phyloP scores from a whole-genome alignment of 208 protist genomes.

The Leishmania major region DNA sequence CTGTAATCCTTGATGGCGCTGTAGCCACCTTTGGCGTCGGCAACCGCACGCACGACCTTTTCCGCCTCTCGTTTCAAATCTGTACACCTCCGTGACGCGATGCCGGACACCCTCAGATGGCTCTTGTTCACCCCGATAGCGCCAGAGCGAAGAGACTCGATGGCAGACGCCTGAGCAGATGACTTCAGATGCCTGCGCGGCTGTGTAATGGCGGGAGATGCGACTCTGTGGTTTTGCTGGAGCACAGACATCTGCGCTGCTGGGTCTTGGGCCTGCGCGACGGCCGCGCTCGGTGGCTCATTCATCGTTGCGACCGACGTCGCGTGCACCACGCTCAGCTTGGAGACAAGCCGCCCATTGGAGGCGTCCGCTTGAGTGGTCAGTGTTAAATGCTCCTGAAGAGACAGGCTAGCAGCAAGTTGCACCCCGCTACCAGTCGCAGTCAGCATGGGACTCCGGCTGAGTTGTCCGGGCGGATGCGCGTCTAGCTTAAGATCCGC shows the following conservation, averaged over 20 bases:
- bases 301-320: neutral
- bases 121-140: neutral
- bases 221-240: neutral
- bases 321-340: conserved; percentile 10
- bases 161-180: neutral
- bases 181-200: neutral
- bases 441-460: neutral
- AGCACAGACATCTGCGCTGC: neutral
- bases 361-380: neutral
- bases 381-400: neutral
- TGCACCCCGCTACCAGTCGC: neutral
- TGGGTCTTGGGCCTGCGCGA: neutral
- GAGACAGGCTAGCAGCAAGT: neutral
- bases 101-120: neutral
- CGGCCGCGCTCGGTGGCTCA: neutral
- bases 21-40: neutral
- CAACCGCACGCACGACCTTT: neutral
- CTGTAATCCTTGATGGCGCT: neutral
- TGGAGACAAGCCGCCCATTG: conserved; percentile 3
- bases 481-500: neutral
- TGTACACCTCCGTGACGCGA: neutral
- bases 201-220: neutral
- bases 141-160: conserved; percentile 1
- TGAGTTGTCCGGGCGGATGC: neutral
- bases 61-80: neutral